Evolutionary conservation across 345 rosid species (phyloP), one percentile per base, ranked within the genome.

Genomic region (Microcos paniculata): DNA sequence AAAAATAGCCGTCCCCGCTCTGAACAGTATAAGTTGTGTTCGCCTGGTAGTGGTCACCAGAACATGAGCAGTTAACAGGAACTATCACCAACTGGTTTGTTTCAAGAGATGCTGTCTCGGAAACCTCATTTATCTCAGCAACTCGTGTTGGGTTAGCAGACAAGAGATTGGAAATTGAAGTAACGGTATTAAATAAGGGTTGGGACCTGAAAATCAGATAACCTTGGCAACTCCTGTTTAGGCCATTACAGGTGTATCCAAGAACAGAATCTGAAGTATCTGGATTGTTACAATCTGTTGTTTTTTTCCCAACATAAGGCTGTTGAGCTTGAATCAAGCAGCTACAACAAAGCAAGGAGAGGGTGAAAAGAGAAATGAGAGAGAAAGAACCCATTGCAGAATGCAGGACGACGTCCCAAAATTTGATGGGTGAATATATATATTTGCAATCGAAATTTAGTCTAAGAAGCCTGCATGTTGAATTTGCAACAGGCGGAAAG

Each of bases 161-260:
- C 45, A 90, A 79, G 51, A 94, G 92, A 40, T 71, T 65, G 13
- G 97, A 83, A 58, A 92, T 83, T 46, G 96, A 75, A 6, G 89
- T 33, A 42, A 85, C 88, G 10, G 79, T 85, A 68, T 81, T 74
- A 78, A 81, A 87, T 46, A 81, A 89, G 62, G 94, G 85, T 30
- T 30, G 79, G n/a, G 96, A 84, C 74, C 97, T 81, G 88, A 89
- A 90, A 72, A 75, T 67, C 62, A 87, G 88, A 77, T 88, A 92
- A 70, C 89, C 26, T 56, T 74, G 89, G 81, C 97, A 94, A 7
- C 74, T 84, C 21, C n/a, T 83, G 83, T 81, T 87, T 7, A 83
- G 81, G 81, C 91, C 96, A 77, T 89, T 92, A 73, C 98, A 92
- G 72, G 86, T 74, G 84, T 90, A 92, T 4, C 97, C 97, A n/a